phyloP scores from a whole-genome alignment of 1,284 basidiomycete species.

The Cystobasidium pallidum region DNA sequence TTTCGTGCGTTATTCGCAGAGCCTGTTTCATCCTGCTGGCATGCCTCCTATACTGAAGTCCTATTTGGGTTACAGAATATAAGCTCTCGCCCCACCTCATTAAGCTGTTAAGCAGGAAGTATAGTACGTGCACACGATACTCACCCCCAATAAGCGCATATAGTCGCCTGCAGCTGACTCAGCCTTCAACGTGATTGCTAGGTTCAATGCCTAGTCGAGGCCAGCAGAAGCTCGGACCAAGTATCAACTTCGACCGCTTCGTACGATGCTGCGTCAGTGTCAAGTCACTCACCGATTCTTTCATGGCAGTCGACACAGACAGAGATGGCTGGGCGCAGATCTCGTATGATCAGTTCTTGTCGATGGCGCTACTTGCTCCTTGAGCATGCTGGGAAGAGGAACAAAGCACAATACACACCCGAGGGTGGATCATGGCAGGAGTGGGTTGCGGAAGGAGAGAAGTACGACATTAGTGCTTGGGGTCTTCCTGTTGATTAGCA shows the following conservation, averaged over 20 bases:
- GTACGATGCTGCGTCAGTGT: slow-evolving; percentile 48
- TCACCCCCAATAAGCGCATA: neutral
- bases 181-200: neutral
- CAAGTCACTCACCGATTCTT: slow-evolving; percentile 32
- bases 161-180: slow-evolving; percentile 1
- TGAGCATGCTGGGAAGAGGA: neutral
- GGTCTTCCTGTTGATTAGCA: too few relatives aligned
- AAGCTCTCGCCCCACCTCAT: slow-evolving; percentile 46
- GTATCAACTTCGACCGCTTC: slow-evolving; percentile 48
- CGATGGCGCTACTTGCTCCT: slow-evolving; percentile 37
- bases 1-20: too few relatives aligned
- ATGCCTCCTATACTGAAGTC: neutral
- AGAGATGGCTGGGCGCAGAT: slow-evolving; percentile 34
- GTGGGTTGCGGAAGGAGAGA: too few relatives aligned
- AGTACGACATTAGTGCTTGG: too few relatives aligned
- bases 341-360: slow-evolving; percentile 39
- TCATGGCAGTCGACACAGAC: slow-evolving; percentile 37
- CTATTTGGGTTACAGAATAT: slow-evolving; percentile 31
- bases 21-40: neutral
- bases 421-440: too few relatives aligned
- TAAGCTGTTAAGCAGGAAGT: slow-evolving; percentile 48
- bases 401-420: neutral
- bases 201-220: slow-evolving; percentile 16
- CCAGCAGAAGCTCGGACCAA: slow-evolving; percentile 4
- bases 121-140: slow-evolving; percentile 35